Conservation (phyloP, 2,329 filamentous ascomycete species). For the Clonostachys byssicola region DNA sequence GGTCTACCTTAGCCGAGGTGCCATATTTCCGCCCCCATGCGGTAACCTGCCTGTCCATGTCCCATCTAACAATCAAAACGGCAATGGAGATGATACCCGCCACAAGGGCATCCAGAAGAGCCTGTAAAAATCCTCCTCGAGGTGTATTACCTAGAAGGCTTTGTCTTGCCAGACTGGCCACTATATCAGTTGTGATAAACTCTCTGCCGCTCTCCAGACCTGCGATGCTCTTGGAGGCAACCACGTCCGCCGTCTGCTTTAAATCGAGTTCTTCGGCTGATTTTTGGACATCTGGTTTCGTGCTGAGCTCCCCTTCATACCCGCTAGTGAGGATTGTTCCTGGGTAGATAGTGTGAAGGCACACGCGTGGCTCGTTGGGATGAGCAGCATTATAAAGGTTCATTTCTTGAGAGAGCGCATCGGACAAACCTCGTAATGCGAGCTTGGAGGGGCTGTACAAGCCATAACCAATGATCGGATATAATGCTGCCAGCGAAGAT, state of each 20-base stretch:
- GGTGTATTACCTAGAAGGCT: too few relatives aligned
- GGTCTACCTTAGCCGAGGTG: too few relatives aligned
- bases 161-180: too few relatives aligned
- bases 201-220: conserved; percentile 67
- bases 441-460: conserved; percentile 83
- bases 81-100: too few relatives aligned
- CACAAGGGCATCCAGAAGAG: too few relatives aligned
- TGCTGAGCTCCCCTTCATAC: conserved; percentile 67
- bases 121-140: too few relatives aligned
- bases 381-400: conserved; percentile 56
- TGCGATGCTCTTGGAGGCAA: conserved; percentile 64
- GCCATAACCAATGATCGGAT: conserved; percentile 75
- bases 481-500: conserved; percentile 70
- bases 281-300: conserved; percentile 77
- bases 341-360: conserved; percentile 78
- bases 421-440: conserved; percentile 77
- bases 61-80: too few relatives aligned
- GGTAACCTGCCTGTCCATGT: too few relatives aligned
- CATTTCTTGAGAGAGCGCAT: conserved; percentile 79
- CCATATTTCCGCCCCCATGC: too few relatives aligned
- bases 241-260: conserved; percentile 71
- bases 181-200: too few relatives aligned
- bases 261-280: conserved; percentile 78
- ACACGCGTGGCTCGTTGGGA: conserved; percentile 63
- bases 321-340: conserved; percentile 79